A percentile compares a stretch with the other conserved stretches of the same genome.
Evolutionary conservation across 345 rosid genomes (phyloP).

Genomic region (Bruguiera parviflora): DNA sequence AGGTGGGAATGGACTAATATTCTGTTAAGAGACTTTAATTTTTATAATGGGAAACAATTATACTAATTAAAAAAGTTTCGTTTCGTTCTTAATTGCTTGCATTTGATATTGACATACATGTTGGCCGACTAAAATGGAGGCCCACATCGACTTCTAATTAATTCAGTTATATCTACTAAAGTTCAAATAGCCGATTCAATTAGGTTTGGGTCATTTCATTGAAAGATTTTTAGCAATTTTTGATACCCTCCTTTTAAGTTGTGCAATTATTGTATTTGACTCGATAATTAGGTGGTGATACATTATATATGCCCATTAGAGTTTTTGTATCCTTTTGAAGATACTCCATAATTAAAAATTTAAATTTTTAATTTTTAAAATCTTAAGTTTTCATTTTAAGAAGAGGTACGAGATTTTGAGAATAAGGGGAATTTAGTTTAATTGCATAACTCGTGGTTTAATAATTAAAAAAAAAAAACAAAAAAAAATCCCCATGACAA

Average conservation of each 20-base stretch:
- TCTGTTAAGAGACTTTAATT: not conserved
- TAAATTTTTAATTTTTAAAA: too few relatives aligned
- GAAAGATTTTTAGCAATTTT: not conserved
- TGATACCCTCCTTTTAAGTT: not conserved
- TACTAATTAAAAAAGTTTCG: not conserved
- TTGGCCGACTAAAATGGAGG: constrained; percentile 15
- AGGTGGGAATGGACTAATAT: not conserved
- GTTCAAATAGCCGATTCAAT: not conserved
- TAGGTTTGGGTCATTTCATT: constrained; percentile 26
- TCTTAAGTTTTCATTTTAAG: too few relatives aligned
- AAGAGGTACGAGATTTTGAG: too few relatives aligned
- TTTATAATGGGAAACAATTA: not conserved
- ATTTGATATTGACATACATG: not conserved
- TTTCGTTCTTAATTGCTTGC: not conserved
- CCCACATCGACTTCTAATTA: constrained; percentile 15
- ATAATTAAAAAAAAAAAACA: too few relatives aligned
- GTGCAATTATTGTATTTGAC: not conserved
- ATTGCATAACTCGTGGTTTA: too few relatives aligned
- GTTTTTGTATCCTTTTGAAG: too few relatives aligned
- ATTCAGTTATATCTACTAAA: not conserved
- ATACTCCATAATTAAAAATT: too few relatives aligned
- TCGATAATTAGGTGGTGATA: not conserved
- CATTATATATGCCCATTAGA: not conserved
- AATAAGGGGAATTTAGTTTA: too few relatives aligned
- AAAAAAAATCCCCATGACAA: too few relatives aligned